A percentile compares a stretch with the other conserved stretches of the same genome.
These are phyloP conservation scores for Cruciata laevipes DNA, from an alignment of 257 asterid species.

Conservation along the genomic window DNA sequence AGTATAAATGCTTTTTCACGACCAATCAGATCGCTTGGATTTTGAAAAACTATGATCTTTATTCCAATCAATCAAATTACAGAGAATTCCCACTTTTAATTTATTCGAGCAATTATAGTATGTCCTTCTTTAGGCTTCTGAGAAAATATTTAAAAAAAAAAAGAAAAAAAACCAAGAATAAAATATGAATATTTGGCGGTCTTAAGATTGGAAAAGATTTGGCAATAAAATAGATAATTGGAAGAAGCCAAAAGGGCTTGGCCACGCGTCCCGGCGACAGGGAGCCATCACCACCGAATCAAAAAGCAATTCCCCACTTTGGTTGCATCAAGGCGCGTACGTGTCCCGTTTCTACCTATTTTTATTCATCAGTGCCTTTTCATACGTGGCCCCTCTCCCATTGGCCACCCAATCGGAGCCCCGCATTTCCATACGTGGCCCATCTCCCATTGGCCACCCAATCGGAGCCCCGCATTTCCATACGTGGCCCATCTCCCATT, in stretches of 20 bases:
- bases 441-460: conserved; percentile 28
- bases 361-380: conserved; percentile 17
- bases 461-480: conserved; percentile 22
- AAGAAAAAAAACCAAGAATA: not conserved
- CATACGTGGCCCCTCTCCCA: conserved; percentile 26
- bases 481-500: conserved; percentile 27
- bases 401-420: conserved; percentile 36
- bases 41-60: not conserved
- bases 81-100: not conserved
- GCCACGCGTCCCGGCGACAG: conserved; percentile 51
- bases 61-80: not conserved
- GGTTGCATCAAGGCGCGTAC: conserved; percentile 21
- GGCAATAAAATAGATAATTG: not conserved
- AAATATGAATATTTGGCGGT: not conserved
- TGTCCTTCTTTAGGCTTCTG: not conserved
- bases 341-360: conserved; percentile 21
- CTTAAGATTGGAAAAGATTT: not conserved
- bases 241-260: not conserved
- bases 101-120: not conserved
- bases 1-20: too few species aligned
- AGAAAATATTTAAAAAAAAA: too few species aligned
- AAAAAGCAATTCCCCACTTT: conserved; percentile 31
- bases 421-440: conserved; percentile 31
- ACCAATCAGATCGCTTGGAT: not conserved
- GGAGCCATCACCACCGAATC: conserved; percentile 21